Evolutionary conservation across 202 grass and related monocot species (phyloP), one percentile per base, ranked within the genome.

Genomic region (Elaeis oleifera): DNA sequence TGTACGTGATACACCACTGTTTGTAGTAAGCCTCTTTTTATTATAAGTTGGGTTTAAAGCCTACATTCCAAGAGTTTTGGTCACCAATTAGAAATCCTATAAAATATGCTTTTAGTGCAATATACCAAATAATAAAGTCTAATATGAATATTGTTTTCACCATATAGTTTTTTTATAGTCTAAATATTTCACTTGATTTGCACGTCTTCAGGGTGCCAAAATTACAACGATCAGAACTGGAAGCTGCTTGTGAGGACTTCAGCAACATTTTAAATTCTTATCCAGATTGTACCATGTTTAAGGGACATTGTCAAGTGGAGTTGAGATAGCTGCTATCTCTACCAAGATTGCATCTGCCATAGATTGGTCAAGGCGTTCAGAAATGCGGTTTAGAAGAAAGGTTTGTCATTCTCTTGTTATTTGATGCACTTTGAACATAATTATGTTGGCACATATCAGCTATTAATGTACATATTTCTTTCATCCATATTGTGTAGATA

Each of bases 241-340:
- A 89, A 58, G 72, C 78, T 16, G 89, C 89, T 61, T 95, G 89
- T 55, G 89, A 95, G 66, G 85, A 80, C 71, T 95, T 95, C 79
- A 89, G 89, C 74, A 95, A 95, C 70, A 95, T 95, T 51, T 82
- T 83, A 67, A 89, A 83, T 58, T 65, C 74, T 81, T 84, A 36
- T 71, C 79, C 81, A 25, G 64, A 44, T 54, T 95, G 74, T 74
- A 89, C 81, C 6, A 68, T 85, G 24, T 95, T 80, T 85, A 95
- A 95, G 78, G 89, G 53, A 95, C 82, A 65, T 79, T 95, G 50
- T 95, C 89, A 61, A 60, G 64, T 4, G 84, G 85, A 54, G 72
- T 74, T 17, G 89, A 95, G 70, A 89, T 95, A 28, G 77, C 73
- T 54, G 89, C 89, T 69, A 28, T 83, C 50, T 89, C 89, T 13